phyloP scores from a whole-genome alignment of 2,329 filamentous ascomycete genomes.

The Hymenoscyphus albidus region DNA sequence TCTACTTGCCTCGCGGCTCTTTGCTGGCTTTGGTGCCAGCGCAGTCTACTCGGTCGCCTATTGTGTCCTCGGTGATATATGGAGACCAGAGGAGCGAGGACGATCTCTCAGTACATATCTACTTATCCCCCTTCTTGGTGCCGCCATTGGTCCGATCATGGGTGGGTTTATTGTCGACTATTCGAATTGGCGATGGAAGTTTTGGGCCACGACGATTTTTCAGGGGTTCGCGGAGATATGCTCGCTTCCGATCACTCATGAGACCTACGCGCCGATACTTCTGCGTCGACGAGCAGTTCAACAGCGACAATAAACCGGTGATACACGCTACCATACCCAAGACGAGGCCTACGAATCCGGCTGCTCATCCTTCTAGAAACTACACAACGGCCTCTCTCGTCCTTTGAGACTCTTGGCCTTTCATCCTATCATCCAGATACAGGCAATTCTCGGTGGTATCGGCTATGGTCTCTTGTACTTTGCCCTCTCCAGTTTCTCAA shows the following conservation, averaged over 20 bases:
- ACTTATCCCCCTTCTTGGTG: conserved; percentile 43
- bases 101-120: conserved; percentile 56
- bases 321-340: not conserved
- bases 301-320: not conserved
- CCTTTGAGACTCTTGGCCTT: not conserved
- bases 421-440: not conserved
- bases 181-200: not conserved
- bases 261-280: not conserved
- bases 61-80: conserved; percentile 54
- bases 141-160: not conserved
- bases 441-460: not conserved
- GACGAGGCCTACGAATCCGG: not conserved
- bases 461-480: not conserved
- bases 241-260: not conserved
- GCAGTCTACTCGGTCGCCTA: conserved; percentile 47
- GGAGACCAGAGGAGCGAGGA: conserved; percentile 56
- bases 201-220: not conserved
- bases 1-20: conserved; percentile 55
- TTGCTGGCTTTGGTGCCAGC: conserved; percentile 56
- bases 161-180: not conserved
- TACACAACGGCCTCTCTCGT: not conserved
- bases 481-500: not conserved
- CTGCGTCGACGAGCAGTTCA: not conserved
- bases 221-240: not conserved
- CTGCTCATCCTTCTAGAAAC: not conserved